These are phyloP conservation scores for Scortechinia acanthostroma DNA, from an alignment of 2,329 filamentous ascomycete species.

Conservation along the genomic window DNA sequence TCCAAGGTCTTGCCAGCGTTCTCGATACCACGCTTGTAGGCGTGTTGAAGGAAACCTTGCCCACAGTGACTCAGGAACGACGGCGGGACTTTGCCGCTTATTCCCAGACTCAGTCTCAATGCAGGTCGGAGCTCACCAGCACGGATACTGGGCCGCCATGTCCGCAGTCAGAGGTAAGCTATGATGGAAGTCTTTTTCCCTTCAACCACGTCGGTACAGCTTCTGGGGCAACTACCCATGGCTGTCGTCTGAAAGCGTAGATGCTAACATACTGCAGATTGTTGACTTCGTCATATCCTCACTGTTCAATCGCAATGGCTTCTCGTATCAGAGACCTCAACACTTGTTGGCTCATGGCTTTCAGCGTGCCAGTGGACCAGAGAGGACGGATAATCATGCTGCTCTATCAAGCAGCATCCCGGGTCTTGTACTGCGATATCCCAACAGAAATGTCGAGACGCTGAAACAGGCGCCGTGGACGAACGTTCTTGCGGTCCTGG, in stretches of 20 bases:
- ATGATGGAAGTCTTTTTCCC: too few relatives aligned
- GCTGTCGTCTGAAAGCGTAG: not conserved
- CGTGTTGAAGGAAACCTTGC: conserved; percentile 18
- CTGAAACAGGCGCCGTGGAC: not conserved
- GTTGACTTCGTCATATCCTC: conserved; percentile 27
- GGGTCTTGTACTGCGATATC: not conserved
- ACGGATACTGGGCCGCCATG: not conserved
- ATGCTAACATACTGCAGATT: conserved; percentile 20
- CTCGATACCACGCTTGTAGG: conserved; percentile 50
- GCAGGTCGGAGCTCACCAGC: not conserved
- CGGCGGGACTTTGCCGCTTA: not conserved
- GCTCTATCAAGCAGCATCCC: too few relatives aligned
- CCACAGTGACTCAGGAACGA: not conserved
- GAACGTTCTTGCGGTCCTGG: not conserved
- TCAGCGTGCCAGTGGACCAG: not conserved
- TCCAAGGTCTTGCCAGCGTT: conserved; percentile 16
- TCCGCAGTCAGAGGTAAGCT: not conserved
- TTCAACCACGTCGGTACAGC: too few relatives aligned
- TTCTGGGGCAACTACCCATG: too few relatives aligned
- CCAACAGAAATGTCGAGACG: not conserved
- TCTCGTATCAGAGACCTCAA: not conserved
- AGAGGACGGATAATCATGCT: not conserved
- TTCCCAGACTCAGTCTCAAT: not conserved
- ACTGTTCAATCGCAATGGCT: conserved; percentile 1
- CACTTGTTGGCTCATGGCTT: conserved; percentile 1